These are phyloP conservation scores for Trichophyton schoenleinii DNA, from an alignment of 2,329 filamentous ascomycete species.

Conservation along the genomic window DNA sequence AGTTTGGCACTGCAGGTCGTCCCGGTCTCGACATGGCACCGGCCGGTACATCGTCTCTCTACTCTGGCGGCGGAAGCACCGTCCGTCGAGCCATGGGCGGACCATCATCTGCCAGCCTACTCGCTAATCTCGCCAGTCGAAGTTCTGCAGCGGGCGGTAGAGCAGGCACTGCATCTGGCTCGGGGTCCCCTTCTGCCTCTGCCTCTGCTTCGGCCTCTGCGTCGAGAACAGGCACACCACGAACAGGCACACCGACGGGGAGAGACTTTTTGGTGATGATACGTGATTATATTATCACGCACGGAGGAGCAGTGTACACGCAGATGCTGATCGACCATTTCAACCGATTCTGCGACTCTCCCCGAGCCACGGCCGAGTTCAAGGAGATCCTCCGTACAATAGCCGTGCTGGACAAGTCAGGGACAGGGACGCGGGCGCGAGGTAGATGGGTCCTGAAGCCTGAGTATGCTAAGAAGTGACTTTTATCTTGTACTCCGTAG, in stretches of 20 bases:
- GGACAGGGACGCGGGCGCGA: conserved; percentile 34
- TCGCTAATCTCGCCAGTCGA: conserved; percentile 28
- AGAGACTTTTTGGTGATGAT: conserved; percentile 61
- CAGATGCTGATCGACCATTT: conserved; percentile 87
- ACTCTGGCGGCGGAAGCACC: conserved; percentile 21
- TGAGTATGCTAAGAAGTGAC: conserved; percentile 32
- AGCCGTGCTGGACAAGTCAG: conserved; percentile 53
- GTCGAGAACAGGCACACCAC: conserved; percentile 21
- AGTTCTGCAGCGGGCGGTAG: conserved; percentile 9
- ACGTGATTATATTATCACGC: conserved; percentile 61
- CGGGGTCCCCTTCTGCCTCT: conserved; percentile 1
- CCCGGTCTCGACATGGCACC: conserved; percentile 39
- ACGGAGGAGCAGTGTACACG: conserved; percentile 66
- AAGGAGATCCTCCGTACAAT: conserved; percentile 66
- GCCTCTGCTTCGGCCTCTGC: conserved; percentile 14
- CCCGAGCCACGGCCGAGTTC: conserved; percentile 62
- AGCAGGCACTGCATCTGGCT: not conserved
- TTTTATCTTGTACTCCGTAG: not conserved
- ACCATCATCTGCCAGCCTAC: conserved; percentile 29
- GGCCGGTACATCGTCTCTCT: conserved; percentile 5
- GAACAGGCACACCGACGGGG: conserved; percentile 31
- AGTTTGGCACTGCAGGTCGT: conserved; percentile 63
- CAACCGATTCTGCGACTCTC: conserved; percentile 60
- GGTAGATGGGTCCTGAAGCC: conserved; percentile 49
- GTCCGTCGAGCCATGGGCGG: conserved; percentile 26